Conservation (phyloP, 177 flowering plant species). For the Vitis hybrid region DNA sequence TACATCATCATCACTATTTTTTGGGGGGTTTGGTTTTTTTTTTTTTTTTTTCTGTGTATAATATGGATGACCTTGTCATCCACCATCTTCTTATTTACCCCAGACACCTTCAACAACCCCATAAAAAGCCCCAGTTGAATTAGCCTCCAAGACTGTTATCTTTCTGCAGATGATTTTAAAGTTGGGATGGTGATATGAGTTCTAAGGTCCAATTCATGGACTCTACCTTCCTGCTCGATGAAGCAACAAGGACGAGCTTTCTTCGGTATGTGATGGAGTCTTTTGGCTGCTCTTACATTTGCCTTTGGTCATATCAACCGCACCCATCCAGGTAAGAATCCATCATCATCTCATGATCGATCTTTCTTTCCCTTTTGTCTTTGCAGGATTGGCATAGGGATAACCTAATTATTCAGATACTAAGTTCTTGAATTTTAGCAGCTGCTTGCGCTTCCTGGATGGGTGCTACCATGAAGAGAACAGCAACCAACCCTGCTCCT, state of each 20-base stretch:
- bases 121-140: too few relatives aligned
- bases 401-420: not conserved
- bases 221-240: constrained; percentile 34
- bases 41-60: not conserved
- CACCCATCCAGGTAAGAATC: constrained; percentile 35
- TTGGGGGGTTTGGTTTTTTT: not conserved
- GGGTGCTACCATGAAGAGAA: constrained; percentile 46
- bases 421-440: constrained; percentile 13
- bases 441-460: constrained; percentile 35
- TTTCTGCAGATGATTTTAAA: not conserved
- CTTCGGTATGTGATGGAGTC: constrained; percentile 35
- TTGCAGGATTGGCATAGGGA: not conserved
- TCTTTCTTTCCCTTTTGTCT: constrained; percentile 2
- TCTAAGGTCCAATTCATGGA: constrained; percentile 36
- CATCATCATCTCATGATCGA: not conserved
- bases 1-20: not conserved
- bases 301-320: constrained; percentile 61
- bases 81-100: too few relatives aligned
- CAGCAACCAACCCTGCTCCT: constrained; percentile 32
- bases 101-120: too few relatives aligned
- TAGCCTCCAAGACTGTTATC: constrained; percentile 3
- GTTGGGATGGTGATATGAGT: too few relatives aligned
- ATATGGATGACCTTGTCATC: too few relatives aligned
- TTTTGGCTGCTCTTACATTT: constrained; percentile 55
- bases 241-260: constrained; percentile 24